phyloP scores from a whole-genome alignment of 495 filamentous ascomycete species.

The Endocarpon pusillum region DNA sequence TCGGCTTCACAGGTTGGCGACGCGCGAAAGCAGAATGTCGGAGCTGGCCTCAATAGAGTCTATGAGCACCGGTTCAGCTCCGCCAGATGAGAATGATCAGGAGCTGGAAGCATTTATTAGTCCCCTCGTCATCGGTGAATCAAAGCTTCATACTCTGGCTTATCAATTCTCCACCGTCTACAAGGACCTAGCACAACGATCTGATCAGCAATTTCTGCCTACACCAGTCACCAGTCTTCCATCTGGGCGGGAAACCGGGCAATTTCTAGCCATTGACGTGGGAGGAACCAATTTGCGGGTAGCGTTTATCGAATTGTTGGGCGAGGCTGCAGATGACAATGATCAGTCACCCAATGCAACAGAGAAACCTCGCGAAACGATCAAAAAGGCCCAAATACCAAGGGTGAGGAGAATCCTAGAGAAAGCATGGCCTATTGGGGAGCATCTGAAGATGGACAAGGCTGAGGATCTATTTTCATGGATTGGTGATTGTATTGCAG shows the following conservation, averaged over 20 bases:
- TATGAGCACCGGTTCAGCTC: too few species aligned
- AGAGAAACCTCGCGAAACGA: constrained; percentile 23
- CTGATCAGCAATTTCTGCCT: constrained; percentile 55
- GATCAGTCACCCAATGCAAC: constrained; percentile 18
- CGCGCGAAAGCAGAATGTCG: too few species aligned
- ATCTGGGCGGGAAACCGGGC: constrained; percentile 43
- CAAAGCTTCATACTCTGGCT: constrained; percentile 40
- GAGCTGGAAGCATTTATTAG: constrained; percentile 23
- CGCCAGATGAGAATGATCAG: constrained; percentile 18
- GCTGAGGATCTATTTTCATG: constrained; percentile 61
- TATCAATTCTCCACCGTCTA: constrained; percentile 44
- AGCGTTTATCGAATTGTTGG: constrained; percentile 55
- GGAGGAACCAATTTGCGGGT: constrained; percentile 70
- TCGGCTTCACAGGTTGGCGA: too few species aligned
- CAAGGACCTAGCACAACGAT: constrained; percentile 42
- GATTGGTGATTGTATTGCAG: constrained; percentile 61
- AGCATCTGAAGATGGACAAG: constrained; percentile 61
- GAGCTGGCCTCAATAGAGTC: too few species aligned
- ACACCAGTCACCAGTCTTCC: constrained; percentile 65
- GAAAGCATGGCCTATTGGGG: constrained; percentile 60
- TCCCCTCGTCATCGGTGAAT: constrained; percentile 24
- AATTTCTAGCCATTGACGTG: constrained; percentile 63
- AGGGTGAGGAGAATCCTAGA: constrained; percentile 45
- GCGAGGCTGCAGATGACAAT: constrained; percentile 24
- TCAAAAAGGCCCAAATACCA: constrained; percentile 28